Evolutionary conservation across 2,329 filamentous ascomycete genomes (phyloP).

Genomic region (Pseudopithomyces maydicus): DNA sequence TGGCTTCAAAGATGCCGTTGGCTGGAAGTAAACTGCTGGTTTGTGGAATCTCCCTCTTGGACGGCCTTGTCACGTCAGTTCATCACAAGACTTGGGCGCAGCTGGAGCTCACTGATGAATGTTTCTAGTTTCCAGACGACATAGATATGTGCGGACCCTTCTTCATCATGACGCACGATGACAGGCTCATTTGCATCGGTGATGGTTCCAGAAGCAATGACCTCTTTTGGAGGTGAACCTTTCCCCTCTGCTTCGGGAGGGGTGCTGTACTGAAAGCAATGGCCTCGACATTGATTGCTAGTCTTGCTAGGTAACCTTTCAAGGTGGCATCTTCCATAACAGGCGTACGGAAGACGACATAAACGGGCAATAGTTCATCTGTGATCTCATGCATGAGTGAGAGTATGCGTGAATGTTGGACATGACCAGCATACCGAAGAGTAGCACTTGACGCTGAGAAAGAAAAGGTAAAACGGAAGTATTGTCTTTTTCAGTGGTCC

Average conservation of each 20-base stretch:
- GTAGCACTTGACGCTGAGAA: slow-evolving; percentile 66
- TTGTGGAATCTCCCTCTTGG: slow-evolving; percentile 67
- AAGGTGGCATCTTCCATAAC: slow-evolving; percentile 62
- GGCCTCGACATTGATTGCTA: slow-evolving; percentile 70
- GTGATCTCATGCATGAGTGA: slow-evolving; percentile 57
- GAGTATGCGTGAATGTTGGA: slow-evolving; percentile 45
- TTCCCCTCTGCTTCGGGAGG: slow-evolving; percentile 44
- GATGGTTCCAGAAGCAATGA: slow-evolving; percentile 59
- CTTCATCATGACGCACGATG: slow-evolving; percentile 34
- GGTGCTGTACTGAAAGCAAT: slow-evolving; percentile 62
- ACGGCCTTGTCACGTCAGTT: slow-evolving; percentile 32
- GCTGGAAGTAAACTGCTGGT: slow-evolving; percentile 68
- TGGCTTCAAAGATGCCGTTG: slow-evolving; percentile 61
- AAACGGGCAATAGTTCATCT: slow-evolving; percentile 76
- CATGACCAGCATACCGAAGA: slow-evolving; percentile 66
- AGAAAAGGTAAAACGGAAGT: slow-evolving; percentile 61
- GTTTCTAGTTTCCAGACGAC: slow-evolving; percentile 47
- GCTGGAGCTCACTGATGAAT: slow-evolving; percentile 35
- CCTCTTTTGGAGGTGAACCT: slow-evolving; percentile 52
- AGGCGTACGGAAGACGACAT: slow-evolving; percentile 70
- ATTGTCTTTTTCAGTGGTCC: slow-evolving; percentile 50
- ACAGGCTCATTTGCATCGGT: slow-evolving; percentile 37
- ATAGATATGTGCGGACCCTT: slow-evolving; percentile 33
- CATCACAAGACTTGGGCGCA: not conserved
- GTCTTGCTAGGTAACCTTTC: slow-evolving; percentile 63